Evolutionary conservation across 2,329 filamentous ascomycete genomes (phyloP).

Genomic region (Beauveria varroae): DNA sequence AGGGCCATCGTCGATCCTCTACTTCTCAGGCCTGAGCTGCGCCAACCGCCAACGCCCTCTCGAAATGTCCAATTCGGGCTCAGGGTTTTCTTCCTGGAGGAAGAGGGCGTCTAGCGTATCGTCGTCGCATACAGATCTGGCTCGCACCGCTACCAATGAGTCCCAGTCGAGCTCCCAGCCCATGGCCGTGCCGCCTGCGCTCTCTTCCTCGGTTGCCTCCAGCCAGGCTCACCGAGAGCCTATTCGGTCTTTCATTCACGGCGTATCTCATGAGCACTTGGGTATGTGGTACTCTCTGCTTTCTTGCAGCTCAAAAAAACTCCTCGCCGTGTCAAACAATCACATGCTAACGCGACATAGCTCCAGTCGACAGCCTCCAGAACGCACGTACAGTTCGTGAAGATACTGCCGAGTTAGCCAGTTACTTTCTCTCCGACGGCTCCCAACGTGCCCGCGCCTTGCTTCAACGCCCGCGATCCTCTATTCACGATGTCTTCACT

Average conservation of each 20-base stretch:
- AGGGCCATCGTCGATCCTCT: background rate
- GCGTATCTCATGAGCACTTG: slow-evolving; percentile 51
- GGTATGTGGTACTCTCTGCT: slow-evolving; percentile 34
- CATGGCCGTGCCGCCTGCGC: slow-evolving; percentile 15
- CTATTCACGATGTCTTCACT: slow-evolving; percentile 21
- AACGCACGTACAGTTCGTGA: slow-evolving; percentile 75
- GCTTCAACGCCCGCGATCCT: slow-evolving; percentile 29
- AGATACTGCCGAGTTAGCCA: slow-evolving; percentile 80
- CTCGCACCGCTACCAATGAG: slow-evolving; percentile 14
- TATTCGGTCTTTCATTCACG: slow-evolving; percentile 64
- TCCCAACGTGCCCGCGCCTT: slow-evolving; percentile 38
- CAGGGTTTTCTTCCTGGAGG: slow-evolving; percentile 43
- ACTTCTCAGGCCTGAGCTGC: background rate
- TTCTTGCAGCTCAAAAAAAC: background rate
- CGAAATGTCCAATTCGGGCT: slow-evolving; percentile 39
- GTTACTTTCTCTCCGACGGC: slow-evolving; percentile 66
- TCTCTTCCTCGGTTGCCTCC: slow-evolving; percentile 34
- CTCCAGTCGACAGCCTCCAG: slow-evolving; percentile 58
- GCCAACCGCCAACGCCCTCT: background rate
- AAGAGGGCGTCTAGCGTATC: slow-evolving; percentile 31
- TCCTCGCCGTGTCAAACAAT: background rate
- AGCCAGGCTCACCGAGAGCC: slow-evolving; percentile 49
- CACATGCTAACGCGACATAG: slow-evolving; percentile 23
- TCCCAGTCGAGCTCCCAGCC: slow-evolving; percentile 16
- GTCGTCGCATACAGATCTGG: slow-evolving; percentile 25